Evolutionary conservation across 352 stramenopile species (phyloP).

Genomic region (Phytophthora colocasiae): DNA sequence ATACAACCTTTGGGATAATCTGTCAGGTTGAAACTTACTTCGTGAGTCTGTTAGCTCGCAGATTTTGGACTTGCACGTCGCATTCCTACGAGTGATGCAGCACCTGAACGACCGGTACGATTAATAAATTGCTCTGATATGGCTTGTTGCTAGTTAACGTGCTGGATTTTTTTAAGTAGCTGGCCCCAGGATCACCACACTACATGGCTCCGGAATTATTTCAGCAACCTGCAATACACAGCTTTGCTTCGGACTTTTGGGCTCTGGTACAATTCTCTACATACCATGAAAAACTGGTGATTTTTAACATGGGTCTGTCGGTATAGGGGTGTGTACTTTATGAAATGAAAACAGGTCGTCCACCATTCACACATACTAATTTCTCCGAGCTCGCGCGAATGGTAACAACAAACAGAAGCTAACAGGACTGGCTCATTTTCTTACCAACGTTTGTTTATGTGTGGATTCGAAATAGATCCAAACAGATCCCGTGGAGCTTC

Average conservation of each 20-base stretch:
- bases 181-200: constrained; percentile 79
- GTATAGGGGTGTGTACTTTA: constrained; percentile 80
- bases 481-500: constrained; percentile 56
- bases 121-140: neutral
- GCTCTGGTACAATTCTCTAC: constrained; percentile 55
- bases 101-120: constrained; percentile 43
- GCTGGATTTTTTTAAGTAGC: constrained; percentile 27
- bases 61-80: constrained; percentile 91
- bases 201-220: constrained; percentile 96
- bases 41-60: constrained; percentile 57
- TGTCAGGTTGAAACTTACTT: neutral
- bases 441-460: no score
- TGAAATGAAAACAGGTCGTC: constrained; percentile 69
- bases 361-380: constrained; percentile 78
- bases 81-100: constrained; percentile 71
- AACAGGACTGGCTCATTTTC: no score
- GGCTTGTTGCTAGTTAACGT: neutral
- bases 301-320: neutral
- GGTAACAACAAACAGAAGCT: constrained; percentile 39
- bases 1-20: neutral
- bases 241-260: constrained; percentile 92
- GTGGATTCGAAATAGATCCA: constrained; percentile 60
- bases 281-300: neutral
- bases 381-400: constrained; percentile 77
- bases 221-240: constrained; percentile 80